These are phyloP conservation scores for Dysphania ambrosioides DNA, from an alignment of 148 eudicot genomes.

Conservation along the genomic window DNA sequence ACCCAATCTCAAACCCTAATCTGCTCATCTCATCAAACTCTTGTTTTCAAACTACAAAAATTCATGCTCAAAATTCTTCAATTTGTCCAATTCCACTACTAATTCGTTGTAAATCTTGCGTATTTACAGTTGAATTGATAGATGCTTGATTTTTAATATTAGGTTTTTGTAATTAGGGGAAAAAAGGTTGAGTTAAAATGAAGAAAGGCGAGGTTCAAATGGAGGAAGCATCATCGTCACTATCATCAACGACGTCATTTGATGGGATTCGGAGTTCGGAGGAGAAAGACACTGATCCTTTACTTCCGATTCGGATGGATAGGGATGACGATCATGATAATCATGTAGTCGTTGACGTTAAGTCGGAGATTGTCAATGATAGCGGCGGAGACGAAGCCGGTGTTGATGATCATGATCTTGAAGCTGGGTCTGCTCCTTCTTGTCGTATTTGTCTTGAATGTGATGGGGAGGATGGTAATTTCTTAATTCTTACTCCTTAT, in stretches of 20 bases:
- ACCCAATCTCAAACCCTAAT: not conserved
- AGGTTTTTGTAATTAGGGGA: conserved; percentile 15
- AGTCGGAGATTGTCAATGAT: conserved; percentile 18
- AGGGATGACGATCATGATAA: conserved; percentile 15
- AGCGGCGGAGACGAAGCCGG: conserved; percentile 23
- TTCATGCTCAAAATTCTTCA: not conserved
- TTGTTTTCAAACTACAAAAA: not conserved
- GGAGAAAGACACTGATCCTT: conserved; percentile 62
- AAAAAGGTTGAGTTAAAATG: conserved; percentile 21
- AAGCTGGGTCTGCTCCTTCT: conserved; percentile 49
- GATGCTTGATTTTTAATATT: not conserved
- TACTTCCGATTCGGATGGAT: conserved; percentile 35
- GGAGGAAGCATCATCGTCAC: conserved; percentile 35
- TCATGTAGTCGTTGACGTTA: not conserved
- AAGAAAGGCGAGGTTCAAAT: conserved; percentile 48
- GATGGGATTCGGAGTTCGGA: conserved; percentile 1
- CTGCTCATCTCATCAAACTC: not conserved
- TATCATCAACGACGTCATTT: not conserved
- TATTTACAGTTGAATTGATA: not conserved
- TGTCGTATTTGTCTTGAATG: conserved; percentile 90
- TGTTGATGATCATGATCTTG: conserved; percentile 39
- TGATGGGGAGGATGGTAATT: conserved; percentile 58
- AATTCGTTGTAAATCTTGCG: not conserved
- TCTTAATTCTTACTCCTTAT: not conserved
- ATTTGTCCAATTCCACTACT: not conserved